A percentile compares a stretch with the other conserved stretches of the same genome.
phyloP scores from a whole-genome alignment of 345 rosid genomes.

The Salix exigua region DNA sequence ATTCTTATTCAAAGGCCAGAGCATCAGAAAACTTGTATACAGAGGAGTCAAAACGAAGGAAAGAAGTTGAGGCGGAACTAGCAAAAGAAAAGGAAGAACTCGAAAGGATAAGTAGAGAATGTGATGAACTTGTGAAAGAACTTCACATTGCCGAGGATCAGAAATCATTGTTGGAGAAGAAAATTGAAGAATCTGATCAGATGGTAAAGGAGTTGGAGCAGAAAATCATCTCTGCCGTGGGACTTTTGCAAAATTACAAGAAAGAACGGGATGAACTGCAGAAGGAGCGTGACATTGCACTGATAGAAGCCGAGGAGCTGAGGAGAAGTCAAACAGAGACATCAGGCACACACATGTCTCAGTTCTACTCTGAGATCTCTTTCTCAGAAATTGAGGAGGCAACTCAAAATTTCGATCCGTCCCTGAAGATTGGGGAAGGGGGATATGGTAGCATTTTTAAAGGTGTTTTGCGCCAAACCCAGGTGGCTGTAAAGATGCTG shows the following conservation, averaged over 20 bases:
- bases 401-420: conserved; percentile 55
- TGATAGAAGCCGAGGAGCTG: conserved; percentile 78
- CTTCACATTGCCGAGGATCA: conserved; percentile 42
- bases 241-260: conserved; percentile 55
- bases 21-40: conserved; percentile 49
- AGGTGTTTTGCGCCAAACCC: conserved; percentile 57
- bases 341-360: conserved; percentile 42
- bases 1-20: conserved; percentile 44
- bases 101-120: conserved; percentile 43
- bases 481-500: conserved; percentile 71
- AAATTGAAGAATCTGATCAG: conserved; percentile 52
- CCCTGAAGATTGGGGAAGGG: conserved; percentile 84
- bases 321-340: conserved; percentile 53
- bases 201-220: conserved; percentile 56
- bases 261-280: conserved; percentile 65
- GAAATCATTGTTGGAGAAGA: conserved; percentile 46
- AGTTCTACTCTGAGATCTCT: conserved; percentile 61
- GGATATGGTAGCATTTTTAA: conserved; percentile 83
- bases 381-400: conserved; percentile 73
- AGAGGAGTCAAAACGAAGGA: conserved; percentile 65
- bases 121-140: conserved; percentile 45
- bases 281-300: conserved; percentile 69
- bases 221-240: conserved; percentile 78
- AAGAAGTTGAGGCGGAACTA: conserved; percentile 59
- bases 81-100: conserved; percentile 53